Conservation (phyloP, 306 rosid genomes). For the Pyrus communis region DNA sequence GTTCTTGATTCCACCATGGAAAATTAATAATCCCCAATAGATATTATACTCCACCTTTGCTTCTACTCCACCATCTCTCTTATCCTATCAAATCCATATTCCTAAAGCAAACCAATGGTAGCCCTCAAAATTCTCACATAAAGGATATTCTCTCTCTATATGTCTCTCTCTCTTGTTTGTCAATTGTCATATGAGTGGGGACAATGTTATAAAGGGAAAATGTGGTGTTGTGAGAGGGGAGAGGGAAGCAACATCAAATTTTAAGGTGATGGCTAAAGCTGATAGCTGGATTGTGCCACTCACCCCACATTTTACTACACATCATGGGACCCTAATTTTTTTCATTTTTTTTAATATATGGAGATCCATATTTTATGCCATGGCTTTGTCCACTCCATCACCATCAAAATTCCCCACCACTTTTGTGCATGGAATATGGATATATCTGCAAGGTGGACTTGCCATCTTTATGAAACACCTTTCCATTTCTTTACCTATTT, state of each 20-base stretch:
- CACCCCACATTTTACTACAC: background rate
- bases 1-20: slow-evolving; percentile 4
- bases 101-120: background rate
- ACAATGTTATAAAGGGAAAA: background rate
- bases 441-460: slow-evolving; percentile 11
- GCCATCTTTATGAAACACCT: slow-evolving; percentile 4
- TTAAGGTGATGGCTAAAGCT: background rate
- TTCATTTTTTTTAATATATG: background rate
- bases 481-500: slow-evolving; percentile 9
- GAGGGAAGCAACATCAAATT: slow-evolving; percentile 15
- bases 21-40: background rate
- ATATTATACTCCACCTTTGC: background rate
- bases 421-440: slow-evolving; percentile 13
- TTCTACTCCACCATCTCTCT: slow-evolving; percentile 13
- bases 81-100: slow-evolving; percentile 12
- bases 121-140: slow-evolving; percentile 11
- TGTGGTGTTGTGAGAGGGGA: background rate
- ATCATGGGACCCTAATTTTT: slow-evolving; percentile 1
- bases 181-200: slow-evolving; percentile 7
- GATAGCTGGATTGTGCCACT: background rate
- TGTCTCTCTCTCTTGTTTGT: background rate
- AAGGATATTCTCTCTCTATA: background rate
- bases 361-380: slow-evolving; percentile 10
- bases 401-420: slow-evolving; percentile 14
- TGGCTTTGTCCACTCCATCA: slow-evolving; percentile 27